These are phyloP conservation scores for Ilyonectria robusta DNA, from an alignment of 2,329 filamentous ascomycete genomes.

Conservation along the genomic window DNA sequence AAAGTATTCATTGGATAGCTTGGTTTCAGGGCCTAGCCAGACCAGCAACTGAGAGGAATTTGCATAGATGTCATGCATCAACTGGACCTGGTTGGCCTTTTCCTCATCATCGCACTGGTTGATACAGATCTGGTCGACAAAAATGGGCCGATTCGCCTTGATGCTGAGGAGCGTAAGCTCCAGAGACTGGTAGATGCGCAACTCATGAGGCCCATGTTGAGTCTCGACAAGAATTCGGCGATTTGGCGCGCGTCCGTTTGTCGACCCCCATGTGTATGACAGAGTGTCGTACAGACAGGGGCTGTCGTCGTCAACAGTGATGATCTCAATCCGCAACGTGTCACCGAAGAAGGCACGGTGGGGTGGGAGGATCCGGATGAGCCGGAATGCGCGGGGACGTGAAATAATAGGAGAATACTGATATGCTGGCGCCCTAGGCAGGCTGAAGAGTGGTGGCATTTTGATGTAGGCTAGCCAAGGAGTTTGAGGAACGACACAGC, in stretches of 20 bases:
- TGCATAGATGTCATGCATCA: slow-evolving; percentile 51
- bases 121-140: slow-evolving; percentile 53
- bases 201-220: slow-evolving; percentile 12
- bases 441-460: slow-evolving; percentile 12
- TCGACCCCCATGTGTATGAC: slow-evolving; percentile 50
- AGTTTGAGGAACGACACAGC: neutral
- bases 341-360: slow-evolving; percentile 27
- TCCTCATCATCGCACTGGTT: slow-evolving; percentile 46
- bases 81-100: slow-evolving; percentile 46
- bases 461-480: neutral
- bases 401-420: slow-evolving; percentile 7
- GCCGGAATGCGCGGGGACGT: slow-evolving; percentile 21
- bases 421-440: slow-evolving; percentile 13
- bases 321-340: slow-evolving; percentile 47
- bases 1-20: slow-evolving; percentile 41
- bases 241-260: slow-evolving; percentile 29
- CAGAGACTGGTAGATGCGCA: slow-evolving; percentile 49
- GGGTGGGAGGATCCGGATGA: slow-evolving; percentile 28
- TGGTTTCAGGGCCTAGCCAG: slow-evolving; percentile 48
- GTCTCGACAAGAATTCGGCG: slow-evolving; percentile 48
- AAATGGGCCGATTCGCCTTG: slow-evolving; percentile 39
- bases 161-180: slow-evolving; percentile 46
- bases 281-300: slow-evolving; percentile 47
- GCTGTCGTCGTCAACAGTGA: slow-evolving; percentile 40
- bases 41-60: slow-evolving; percentile 41